phyloP scores from a whole-genome alignment of 768 basidiomycete species.

The Leccinum obscurum region DNA sequence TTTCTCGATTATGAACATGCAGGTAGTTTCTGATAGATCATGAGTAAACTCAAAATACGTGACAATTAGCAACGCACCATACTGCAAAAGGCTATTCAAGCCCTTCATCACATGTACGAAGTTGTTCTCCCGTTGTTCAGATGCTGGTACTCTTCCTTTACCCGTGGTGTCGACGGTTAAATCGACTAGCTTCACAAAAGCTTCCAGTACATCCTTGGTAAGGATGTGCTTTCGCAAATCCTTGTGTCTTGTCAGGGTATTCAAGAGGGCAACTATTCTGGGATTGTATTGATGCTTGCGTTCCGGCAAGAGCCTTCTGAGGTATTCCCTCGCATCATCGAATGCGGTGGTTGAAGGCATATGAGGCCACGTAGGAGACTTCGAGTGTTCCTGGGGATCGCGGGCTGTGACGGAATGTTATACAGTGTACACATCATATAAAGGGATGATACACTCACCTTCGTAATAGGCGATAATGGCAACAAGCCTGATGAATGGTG shows the following conservation, averaged over 20 bases:
- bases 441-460: constrained; percentile 8
- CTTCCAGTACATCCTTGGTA: constrained; percentile 12
- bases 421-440: not conserved
- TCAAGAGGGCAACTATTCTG: constrained; percentile 23
- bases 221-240: constrained; percentile 17
- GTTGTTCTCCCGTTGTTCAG: not conserved
- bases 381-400: not conserved
- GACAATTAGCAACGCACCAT: constrained; percentile 10
- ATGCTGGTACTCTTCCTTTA: too few relatives aligned
- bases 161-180: not conserved
- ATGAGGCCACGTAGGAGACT: not conserved
- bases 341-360: constrained; percentile 1
- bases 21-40: constrained; percentile 9
- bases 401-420: constrained; percentile 4
- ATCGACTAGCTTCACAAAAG: constrained; percentile 17
- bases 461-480: constrained; percentile 16
- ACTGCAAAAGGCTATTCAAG: constrained; percentile 15
- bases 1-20: not conserved
- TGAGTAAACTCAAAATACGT: not conserved
- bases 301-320: constrained; percentile 7
- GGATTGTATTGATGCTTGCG: constrained; percentile 22
- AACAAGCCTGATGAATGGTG: not conserved
- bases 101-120: constrained; percentile 26
- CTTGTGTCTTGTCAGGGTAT: constrained; percentile 21
- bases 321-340: constrained; percentile 17